Base-by-base conservation (phyloP, 495 filamentous ascomycete genomes). In the Daldinia caldariorum region DNA sequence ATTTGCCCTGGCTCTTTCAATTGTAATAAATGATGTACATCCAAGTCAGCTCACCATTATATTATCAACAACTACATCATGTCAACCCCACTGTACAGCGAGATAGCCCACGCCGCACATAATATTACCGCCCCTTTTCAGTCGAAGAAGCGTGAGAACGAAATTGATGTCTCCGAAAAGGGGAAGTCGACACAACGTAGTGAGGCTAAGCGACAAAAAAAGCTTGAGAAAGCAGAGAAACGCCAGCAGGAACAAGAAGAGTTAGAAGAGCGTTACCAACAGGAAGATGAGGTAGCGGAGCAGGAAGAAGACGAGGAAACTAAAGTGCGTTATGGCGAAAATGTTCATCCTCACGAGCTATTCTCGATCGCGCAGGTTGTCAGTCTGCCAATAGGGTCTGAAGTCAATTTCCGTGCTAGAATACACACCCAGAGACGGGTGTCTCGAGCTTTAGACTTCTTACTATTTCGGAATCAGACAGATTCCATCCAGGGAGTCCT, bases 371-470 rank as follows among this genome's bases (percentile, higher is more conserved):
- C 31, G 6, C 49, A 61, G 16, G 32, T 67, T 5, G 37, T 39
- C 20, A 31, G 35, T 14, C 12, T 67, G 18, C 47, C 57, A 26
- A 45, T 51, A 29, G 58, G 58, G 66, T 83, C 89, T 72, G 85
- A 90, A 63, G 83, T 93, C 39, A 85, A 86, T 12, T 89, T 94
- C 74, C 84, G 91, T 35, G 91, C 91, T 14, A 85, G 92, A 66
- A 85, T 94, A 31, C 90, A 93, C 73, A 92, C 91, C 79, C 81
- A 90, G 37, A 84, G 92, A 67, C 88, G 89, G 50, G 87, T 94
- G 83, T 91, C 90, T 71, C 87, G 89, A 55, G 91, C 92, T 71
- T 81, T 94, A 71, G 89, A 88, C 61, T 94, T 94, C 79, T 83
- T 94, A 72, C 87, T 92, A 77, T 84, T 94, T 54, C 81, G 90